Conservation (phyloP, 2,329 filamentous ascomycete species). For the Aspergillus sp. region DNA sequence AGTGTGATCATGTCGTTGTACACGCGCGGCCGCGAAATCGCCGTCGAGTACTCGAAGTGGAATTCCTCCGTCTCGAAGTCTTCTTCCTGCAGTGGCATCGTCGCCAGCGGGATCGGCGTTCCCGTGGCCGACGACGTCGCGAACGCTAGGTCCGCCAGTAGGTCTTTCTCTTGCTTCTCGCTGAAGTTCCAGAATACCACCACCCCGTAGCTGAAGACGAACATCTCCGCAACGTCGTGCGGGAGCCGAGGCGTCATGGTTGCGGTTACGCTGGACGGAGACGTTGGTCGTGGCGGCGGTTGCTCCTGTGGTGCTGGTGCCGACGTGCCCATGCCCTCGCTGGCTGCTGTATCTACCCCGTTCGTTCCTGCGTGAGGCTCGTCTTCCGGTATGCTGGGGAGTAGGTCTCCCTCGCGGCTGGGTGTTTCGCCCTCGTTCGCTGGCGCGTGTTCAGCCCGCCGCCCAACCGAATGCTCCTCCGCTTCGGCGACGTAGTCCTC, state of each 20-base stretch:
- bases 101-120: constrained; percentile 54
- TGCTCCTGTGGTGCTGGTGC: constrained; percentile 34
- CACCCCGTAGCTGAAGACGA: constrained; percentile 93
- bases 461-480: constrained; percentile 38
- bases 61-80: constrained; percentile 98
- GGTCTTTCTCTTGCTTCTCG: constrained; percentile 90
- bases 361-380: constrained; percentile 16
- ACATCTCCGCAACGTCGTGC: constrained; percentile 74
- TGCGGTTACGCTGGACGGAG: too few species aligned
- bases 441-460: constrained; percentile 16
- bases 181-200: constrained; percentile 99
- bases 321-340: constrained; percentile 31
- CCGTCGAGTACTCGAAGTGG: constrained; percentile 89
- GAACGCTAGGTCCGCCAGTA: constrained; percentile 89
- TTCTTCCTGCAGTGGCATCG: constrained; percentile 69
- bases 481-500: constrained; percentile 76
- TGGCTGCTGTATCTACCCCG: constrained; percentile 1
- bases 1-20: constrained; percentile 99
- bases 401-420: neutral
- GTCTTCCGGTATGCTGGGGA: constrained; percentile 8
- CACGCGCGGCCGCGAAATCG: constrained; percentile 77
- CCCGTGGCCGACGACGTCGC: constrained; percentile 41
- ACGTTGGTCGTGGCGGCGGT: constrained; percentile 4
- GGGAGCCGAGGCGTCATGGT: constrained; percentile 63
- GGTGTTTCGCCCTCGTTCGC: constrained; percentile 4